Conservation (phyloP, 23 red algal species). For the Gracilaria gracilis region DNA sequence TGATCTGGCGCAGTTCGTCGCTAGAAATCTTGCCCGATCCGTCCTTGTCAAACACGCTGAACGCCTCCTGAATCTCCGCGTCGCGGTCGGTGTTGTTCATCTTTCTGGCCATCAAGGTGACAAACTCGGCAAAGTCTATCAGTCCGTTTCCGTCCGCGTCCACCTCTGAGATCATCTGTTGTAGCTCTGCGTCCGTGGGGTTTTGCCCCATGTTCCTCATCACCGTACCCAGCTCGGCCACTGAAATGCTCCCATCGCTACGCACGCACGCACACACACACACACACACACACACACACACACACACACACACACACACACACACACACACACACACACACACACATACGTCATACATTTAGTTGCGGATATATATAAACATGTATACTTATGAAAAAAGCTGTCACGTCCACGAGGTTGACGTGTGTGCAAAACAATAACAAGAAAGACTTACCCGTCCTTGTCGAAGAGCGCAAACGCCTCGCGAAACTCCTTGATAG, state of each 20-base stretch:
- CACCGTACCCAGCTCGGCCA: conserved; percentile 88
- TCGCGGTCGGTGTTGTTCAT: conserved; percentile 88
- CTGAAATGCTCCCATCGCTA: conserved; percentile 94
- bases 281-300: too few species aligned
- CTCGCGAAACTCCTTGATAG: conserved; percentile 91
- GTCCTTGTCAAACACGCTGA: conserved; percentile 97
- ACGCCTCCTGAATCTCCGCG: conserved; percentile 89
- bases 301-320: too few species aligned
- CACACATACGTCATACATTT: too few species aligned
- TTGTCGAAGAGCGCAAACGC: conserved; percentile 87
- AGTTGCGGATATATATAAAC: too few species aligned
- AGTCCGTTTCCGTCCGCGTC: conserved; percentile 94
- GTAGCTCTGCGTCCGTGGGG: conserved; percentile 84
- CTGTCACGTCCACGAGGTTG: too few species aligned
- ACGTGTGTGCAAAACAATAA: too few species aligned
- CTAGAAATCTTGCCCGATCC: conserved; percentile 94
- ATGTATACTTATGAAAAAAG: too few species aligned
- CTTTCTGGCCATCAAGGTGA: conserved; percentile 92
- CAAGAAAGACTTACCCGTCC: conserved; percentile 60
- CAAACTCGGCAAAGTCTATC: conserved; percentile 97
- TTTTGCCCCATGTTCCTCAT: conserved; percentile 95
- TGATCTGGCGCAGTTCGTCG: conserved; percentile 87
- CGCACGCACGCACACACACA: neutral
- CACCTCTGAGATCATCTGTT: conserved; percentile 94
- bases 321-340: too few species aligned